Base-by-base conservation (phyloP, 169 alveolate genomes). In the Eimeria acervulina region DNA sequence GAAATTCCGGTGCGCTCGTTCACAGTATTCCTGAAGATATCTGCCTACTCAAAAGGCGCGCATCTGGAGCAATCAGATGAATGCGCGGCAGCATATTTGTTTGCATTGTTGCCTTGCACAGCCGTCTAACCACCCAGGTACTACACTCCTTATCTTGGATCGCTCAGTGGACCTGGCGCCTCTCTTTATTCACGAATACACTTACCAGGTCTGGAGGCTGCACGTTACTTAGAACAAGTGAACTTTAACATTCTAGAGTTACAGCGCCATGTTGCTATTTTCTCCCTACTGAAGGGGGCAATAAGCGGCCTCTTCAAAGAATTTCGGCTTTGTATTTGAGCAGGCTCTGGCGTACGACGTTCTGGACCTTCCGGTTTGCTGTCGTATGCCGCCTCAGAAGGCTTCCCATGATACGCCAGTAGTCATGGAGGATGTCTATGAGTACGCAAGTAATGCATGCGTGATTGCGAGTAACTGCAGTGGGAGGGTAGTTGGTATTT, bases 121-220 rank as follows among this genome's bases (percentile, higher is more conserved):
- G 83, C 81, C 80, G 15, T 87, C 81, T 23, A 83, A 61, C 80
- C 26, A 40, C 15, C 93, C 55, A 52, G 90, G 66, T 23, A 17
- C 93, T 1, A 84, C 78, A 1, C 95, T 90, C 36, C 76, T 95
- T 8, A 89, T 95, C 42, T 90, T 90, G 70, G 95, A 90, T 51
- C 94, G 97, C 1, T 95, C 97, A 38, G 78, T 95, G 28, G 97
- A 95, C 88, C 42, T 90, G 72, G 95, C 96, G 36, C 70, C 97
- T 8, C 92, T 95, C 74, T 61, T 95, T 33, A 31, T 90, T n/a
- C 97, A 95, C 93, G 97, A 95, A 59, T 95, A 95, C 80, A 91
- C 97, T 3, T 95, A 95, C 88, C 97, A 95, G 74, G 96, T 94
- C n/a, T 40, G 92, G 26, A 13, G 40, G 38, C 8, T 40, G 13